Evolutionary conservation across 768 basidiomycete genomes (phyloP), one percentile per base, ranked within the genome.

Genomic region (Mycena rebaudengoi): DNA sequence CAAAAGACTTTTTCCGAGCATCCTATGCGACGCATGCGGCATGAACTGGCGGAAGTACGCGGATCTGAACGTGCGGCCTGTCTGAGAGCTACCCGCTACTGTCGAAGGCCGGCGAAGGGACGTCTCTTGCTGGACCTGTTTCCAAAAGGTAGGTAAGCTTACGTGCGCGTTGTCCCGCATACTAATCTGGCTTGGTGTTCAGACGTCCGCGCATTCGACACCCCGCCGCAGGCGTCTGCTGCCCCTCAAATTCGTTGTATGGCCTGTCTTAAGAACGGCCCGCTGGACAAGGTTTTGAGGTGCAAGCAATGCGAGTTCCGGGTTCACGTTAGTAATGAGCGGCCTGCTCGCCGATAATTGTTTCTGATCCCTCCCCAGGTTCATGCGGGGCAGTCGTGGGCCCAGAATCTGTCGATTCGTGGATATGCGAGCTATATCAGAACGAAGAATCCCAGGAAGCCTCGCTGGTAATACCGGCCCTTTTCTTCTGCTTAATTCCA

Each of bases 11-110:
- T 75, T 83, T 0, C 90, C 91, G 2, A 84, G 83, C 61, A 85
- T 95, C 37, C 86, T 97, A 54, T 98, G 95, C 73, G 93, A 96
- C 45, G 82, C 76, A 26, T 98, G 95, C 71, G 95, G 95, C 13
- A 85, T 88, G 44, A 91, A 91, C 66, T 98, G 94, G 91, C 83
- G 95, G 69, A 98, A 96, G 77, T 98, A 98, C 73, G 95, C 94
- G 0, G 95, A 96, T 68, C 80, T 96, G 49, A 93, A 90, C 68
- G 88, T 91, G 25, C 83, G 91, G 40, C 88, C 89, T 8, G 60
- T 88, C n/a, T 85, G 91, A 28, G 92, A 94, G 58, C 91, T 92
- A 45, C 80, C 85, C 77, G 67, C 70, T 73, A 46, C 67, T 67
- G 21, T 87, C 89, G 63, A 92, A 92, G 66, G 83, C 80, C 33